Conservation (phyloP, 2,329 filamentous ascomycete genomes). For the Penicillium sp. region DNA sequence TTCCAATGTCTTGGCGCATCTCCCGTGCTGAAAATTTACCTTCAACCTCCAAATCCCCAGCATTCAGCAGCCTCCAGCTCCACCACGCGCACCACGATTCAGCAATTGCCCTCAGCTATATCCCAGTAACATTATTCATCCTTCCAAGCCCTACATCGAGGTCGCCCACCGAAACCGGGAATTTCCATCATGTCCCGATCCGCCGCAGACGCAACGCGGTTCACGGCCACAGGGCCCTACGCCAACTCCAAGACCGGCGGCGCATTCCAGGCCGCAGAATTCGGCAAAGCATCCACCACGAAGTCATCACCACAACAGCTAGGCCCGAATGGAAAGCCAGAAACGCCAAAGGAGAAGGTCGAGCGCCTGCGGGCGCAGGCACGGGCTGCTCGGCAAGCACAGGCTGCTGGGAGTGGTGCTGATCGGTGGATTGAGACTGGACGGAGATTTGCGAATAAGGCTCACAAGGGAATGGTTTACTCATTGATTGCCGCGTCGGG, state of each 20-base stretch:
- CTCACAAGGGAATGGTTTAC: conserved; percentile 58
- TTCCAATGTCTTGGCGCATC: conserved; percentile 26
- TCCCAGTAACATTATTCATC: neutral
- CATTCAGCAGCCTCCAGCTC: conserved; percentile 12
- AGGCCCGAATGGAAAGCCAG: conserved; percentile 37
- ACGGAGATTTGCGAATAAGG: conserved; percentile 56
- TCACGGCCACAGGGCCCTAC: conserved; percentile 51
- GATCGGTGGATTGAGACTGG: conserved; percentile 54
- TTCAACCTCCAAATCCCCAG: conserved; percentile 16
- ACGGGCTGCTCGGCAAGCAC: conserved; percentile 60
- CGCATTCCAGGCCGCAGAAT: conserved; percentile 33
- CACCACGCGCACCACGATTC: conserved; percentile 10
- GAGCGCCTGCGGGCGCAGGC: conserved; percentile 65
- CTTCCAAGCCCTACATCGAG: neutral
- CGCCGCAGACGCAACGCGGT: conserved; percentile 49
- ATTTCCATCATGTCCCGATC: conserved; percentile 43
- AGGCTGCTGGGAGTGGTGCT: conserved; percentile 51
- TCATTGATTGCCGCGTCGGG: conserved; percentile 60
- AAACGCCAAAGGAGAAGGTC: conserved; percentile 68
- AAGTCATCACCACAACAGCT: conserved; percentile 16
- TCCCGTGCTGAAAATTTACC: conserved; percentile 30
- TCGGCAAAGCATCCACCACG: conserved; percentile 19
- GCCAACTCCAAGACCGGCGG: conserved; percentile 42
- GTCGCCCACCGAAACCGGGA: conserved; percentile 5
- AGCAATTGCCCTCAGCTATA: neutral